A percentile compares a stretch with the other conserved stretches of the same genome.
Evolutionary conservation across 331 rosid species (phyloP).

Genomic region (Stylosanthes scabra): DNA sequence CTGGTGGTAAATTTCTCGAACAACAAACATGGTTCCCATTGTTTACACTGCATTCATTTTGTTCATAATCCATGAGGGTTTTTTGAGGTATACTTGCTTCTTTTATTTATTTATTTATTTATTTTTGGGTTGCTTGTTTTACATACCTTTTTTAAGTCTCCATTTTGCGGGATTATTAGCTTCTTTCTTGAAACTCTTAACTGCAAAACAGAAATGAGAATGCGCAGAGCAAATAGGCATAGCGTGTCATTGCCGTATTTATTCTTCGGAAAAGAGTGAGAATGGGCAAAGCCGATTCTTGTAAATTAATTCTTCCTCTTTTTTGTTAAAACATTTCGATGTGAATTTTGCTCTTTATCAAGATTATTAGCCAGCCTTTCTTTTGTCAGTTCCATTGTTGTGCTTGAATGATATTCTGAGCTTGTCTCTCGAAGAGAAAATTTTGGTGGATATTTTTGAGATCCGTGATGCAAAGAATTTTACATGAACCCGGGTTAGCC

Average conservation of each 20-base stretch:
- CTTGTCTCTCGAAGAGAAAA: not conserved
- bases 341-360: not conserved
- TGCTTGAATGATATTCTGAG: not conserved
- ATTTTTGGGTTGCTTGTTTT: not conserved
- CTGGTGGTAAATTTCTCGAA: conserved; percentile 51
- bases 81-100: conserved; percentile 30
- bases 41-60: conserved; percentile 54
- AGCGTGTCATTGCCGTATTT: conserved; percentile 5
- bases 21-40: conserved; percentile 51
- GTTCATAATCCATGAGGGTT: conserved; percentile 62
- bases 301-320: conserved; percentile 5
- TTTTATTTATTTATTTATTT: not conserved
- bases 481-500: not conserved
- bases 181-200: conserved; percentile 20
- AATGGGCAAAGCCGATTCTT: conserved; percentile 4
- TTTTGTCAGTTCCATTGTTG: not conserved
- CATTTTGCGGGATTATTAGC: conserved; percentile 12
- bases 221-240: not conserved
- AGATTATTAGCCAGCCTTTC: conserved; percentile 2
- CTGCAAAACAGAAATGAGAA: conserved; percentile 9
- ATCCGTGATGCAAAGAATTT: not conserved
- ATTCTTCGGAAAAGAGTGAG: not conserved
- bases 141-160: not conserved
- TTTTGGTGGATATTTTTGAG: not conserved
- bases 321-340: conserved; percentile 4